Evolutionary conservation across 2,329 filamentous ascomycete genomes (phyloP).

Genomic region (Sclerotinia spermophila): DNA sequence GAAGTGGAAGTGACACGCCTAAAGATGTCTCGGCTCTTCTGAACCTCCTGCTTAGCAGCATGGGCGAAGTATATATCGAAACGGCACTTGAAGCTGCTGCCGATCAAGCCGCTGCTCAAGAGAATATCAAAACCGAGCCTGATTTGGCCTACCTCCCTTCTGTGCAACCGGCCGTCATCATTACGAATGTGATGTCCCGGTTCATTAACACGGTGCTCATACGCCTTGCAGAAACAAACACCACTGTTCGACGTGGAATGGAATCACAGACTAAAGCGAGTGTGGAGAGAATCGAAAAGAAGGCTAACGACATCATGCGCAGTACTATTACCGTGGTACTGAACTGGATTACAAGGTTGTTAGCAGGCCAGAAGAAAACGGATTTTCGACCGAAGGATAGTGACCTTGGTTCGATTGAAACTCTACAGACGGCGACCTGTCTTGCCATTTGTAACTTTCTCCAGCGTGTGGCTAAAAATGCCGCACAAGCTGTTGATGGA

Average conservation of each 20-base stretch:
- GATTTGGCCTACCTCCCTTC: constrained; percentile 80
- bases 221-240: constrained; percentile 81
- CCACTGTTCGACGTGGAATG: constrained; percentile 74
- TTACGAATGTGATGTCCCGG: constrained; percentile 88
- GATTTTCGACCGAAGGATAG: constrained; percentile 69
- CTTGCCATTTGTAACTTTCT: constrained; percentile 78
- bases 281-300: constrained; percentile 62
- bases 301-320: constrained; percentile 65
- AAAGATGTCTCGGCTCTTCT: constrained; percentile 88
- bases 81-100: constrained; percentile 65
- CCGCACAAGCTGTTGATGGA: constrained; percentile 70
- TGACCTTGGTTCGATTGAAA: constrained; percentile 61
- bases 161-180: constrained; percentile 77
- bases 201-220: constrained; percentile 89
- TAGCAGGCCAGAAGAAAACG: constrained; percentile 64
- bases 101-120: constrained; percentile 72
- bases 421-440: constrained; percentile 83
- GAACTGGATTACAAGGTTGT: constrained; percentile 59
- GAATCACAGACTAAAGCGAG: constrained; percentile 60
- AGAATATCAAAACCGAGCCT: constrained; percentile 77
- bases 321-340: constrained; percentile 63
- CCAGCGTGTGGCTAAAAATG: constrained; percentile 58
- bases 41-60: constrained; percentile 76
- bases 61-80: constrained; percentile 78
- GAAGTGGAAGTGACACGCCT: constrained; percentile 79